A percentile compares a stretch with the other conserved stretches of the same genome.
phyloP scores from a whole-genome alignment of 768 basidiomycete genomes.

The Termitomyces heimii region DNA sequence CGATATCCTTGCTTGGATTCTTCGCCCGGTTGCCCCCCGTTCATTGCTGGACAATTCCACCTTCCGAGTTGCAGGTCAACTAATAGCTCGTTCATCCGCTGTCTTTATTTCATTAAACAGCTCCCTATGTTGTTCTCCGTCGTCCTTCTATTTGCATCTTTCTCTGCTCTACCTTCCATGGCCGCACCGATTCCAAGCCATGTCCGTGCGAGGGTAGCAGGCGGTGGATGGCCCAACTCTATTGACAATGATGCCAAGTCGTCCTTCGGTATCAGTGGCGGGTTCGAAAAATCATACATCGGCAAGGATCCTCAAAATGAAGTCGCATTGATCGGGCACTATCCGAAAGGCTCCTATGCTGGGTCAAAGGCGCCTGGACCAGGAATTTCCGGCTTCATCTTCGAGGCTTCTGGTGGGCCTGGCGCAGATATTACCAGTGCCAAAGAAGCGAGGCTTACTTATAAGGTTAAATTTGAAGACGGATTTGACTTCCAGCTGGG shows the following conservation, averaged over 20 bases:
- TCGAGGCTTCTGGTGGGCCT: slow-evolving; percentile 56
- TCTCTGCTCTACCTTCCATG: background rate
- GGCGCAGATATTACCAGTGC: slow-evolving; percentile 47
- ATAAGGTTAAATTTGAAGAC: slow-evolving; percentile 46
- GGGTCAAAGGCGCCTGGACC: slow-evolving; percentile 4
- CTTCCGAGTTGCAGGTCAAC: slow-evolving; percentile 13
- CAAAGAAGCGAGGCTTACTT: slow-evolving; percentile 56
- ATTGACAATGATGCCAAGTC: background rate
- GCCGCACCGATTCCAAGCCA: slow-evolving; percentile 10
- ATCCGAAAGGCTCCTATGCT: slow-evolving; percentile 10
- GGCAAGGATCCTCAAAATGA: background rate
- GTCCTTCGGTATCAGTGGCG: slow-evolving; percentile 7
- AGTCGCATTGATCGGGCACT: slow-evolving; percentile 2
- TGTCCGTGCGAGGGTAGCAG: background rate
- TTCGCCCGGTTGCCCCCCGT: slow-evolving; percentile 8
- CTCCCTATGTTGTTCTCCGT: slow-evolving; percentile 5
- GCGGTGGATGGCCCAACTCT: slow-evolving; percentile 6
- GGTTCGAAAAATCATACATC: background rate
- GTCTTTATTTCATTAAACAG: background rate
- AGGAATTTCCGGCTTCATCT: slow-evolving; percentile 17
- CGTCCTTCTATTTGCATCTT: slow-evolving; percentile 4
- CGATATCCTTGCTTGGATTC: background rate
- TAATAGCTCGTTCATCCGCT: slow-evolving; percentile 8
- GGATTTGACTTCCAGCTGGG: slow-evolving; percentile 52
- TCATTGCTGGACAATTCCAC: slow-evolving; percentile 11